Conservation (phyloP, 352 stramenopile genomes). For the Pythium rishiriense region DNA sequence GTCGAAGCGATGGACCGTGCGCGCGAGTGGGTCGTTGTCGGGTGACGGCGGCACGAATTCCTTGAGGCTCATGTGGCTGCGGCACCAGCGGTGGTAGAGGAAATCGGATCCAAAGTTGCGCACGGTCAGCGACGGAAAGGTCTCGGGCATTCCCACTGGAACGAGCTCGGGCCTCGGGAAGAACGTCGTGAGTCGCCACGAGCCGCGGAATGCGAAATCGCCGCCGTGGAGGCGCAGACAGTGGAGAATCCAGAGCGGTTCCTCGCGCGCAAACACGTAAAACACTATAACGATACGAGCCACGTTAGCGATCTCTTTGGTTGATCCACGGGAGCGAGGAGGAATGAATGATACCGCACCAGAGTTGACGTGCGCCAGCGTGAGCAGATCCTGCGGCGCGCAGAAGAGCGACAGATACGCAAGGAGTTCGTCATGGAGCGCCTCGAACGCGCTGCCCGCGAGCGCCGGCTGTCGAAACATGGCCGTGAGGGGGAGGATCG, state of each 20-base stretch:
- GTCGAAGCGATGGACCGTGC: constrained; percentile 56
- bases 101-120: constrained; percentile 77
- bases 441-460: constrained; percentile 49
- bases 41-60: constrained; percentile 50
- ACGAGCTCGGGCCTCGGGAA: constrained; percentile 45
- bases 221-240: constrained; percentile 70
- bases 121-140: constrained; percentile 31
- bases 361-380: constrained; percentile 66
- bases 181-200: constrained; percentile 82
- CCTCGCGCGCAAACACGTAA: constrained; percentile 79
- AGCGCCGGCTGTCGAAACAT: constrained; percentile 67
- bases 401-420: constrained; percentile 80
- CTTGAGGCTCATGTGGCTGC: constrained; percentile 73
- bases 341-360: constrained; percentile 34
- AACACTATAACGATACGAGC: constrained; percentile 40
- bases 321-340: not conserved
- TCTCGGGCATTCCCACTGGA: constrained; percentile 21
- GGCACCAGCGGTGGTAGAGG: constrained; percentile 83
- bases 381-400: constrained; percentile 57
- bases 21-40: constrained; percentile 44
- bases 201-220: constrained; percentile 62
- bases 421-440: constrained; percentile 76
- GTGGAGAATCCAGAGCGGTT: constrained; percentile 83
- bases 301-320: not conserved
- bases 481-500: not conserved